Evolutionary conservation across 164 flowering plant genomes (phyloP).

Genomic region (Paratinospora sagittata): DNA sequence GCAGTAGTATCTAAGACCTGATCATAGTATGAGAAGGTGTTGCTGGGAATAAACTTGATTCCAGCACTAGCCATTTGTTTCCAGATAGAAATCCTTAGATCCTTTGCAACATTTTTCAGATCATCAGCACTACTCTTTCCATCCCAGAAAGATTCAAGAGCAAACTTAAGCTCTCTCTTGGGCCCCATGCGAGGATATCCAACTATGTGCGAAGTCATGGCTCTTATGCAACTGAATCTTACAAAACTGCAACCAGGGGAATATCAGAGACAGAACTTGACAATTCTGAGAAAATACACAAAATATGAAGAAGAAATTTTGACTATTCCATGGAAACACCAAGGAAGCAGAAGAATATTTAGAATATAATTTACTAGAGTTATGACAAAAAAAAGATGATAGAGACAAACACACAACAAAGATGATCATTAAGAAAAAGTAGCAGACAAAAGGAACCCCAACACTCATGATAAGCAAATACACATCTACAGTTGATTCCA

Average conservation of each 20-base stretch:
- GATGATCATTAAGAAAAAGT: too few relatives aligned
- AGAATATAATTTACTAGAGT: too few relatives aligned
- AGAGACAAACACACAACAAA: too few relatives aligned
- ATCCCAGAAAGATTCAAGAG: constrained; percentile 26
- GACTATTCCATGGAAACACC: too few relatives aligned
- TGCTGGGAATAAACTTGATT: constrained; percentile 26
- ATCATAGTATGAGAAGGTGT: constrained; percentile 27
- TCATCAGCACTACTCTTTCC: constrained; percentile 18
- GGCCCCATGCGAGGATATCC: constrained; percentile 29
- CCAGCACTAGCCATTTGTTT: constrained; percentile 22
- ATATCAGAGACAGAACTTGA: background rate
- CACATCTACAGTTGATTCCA: too few relatives aligned
- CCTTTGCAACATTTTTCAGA: constrained; percentile 23
- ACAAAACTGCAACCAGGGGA: constrained; percentile 2
- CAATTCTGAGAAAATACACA: background rate
- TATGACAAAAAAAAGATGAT: too few relatives aligned
- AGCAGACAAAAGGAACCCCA: too few relatives aligned
- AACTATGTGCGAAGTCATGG: constrained; percentile 27
- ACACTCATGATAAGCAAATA: too few relatives aligned
- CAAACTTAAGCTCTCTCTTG: constrained; percentile 28
- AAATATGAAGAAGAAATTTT: background rate
- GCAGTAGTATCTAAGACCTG: constrained; percentile 29
- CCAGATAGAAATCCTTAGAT: constrained; percentile 24
- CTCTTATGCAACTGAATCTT: constrained; percentile 13
- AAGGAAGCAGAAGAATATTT: too few relatives aligned